A percentile compares a stretch with the other conserved stretches of the same genome.
Evolutionary conservation across 371 early-diverging fungal species (phyloP).

Genomic region (Haplosporangium sp.): DNA sequence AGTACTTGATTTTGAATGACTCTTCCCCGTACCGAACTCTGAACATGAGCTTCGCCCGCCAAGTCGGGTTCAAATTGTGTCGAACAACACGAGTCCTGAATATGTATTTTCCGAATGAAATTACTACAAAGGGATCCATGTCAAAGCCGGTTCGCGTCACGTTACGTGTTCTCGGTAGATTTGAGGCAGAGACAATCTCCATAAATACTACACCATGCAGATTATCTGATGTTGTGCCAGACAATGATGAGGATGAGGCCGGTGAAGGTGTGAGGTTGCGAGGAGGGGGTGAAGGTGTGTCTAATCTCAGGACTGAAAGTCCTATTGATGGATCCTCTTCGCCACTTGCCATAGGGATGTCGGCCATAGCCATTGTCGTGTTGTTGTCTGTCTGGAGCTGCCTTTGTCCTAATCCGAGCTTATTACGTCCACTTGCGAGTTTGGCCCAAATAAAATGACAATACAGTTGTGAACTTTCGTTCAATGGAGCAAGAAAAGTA

Average conservation of each 20-base stretch:
- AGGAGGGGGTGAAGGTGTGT: slow-evolving; percentile 43
- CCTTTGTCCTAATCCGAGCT: slow-evolving; percentile 46
- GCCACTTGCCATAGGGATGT: slow-evolving; percentile 39
- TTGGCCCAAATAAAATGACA: slow-evolving; percentile 30
- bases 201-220: slow-evolving; percentile 71
- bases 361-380: slow-evolving; percentile 27
- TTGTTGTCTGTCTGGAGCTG: slow-evolving; percentile 31
- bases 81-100: slow-evolving; percentile 76
- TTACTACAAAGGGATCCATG: slow-evolving; percentile 89
- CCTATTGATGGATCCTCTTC: slow-evolving; percentile 26
- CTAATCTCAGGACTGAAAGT: slow-evolving; percentile 21
- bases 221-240: slow-evolving; percentile 25
- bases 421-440: slow-evolving; percentile 39
- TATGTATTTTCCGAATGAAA: slow-evolving; percentile 76
- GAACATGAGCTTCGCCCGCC: slow-evolving; percentile 79
- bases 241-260: slow-evolving; percentile 37
- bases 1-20: slow-evolving; percentile 73
- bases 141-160: slow-evolving; percentile 76
- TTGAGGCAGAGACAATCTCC: slow-evolving; percentile 71
- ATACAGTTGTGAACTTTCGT: slow-evolving; percentile 13
- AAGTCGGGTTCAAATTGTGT: slow-evolving; percentile 74
- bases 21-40: slow-evolving; percentile 68
- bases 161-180: slow-evolving; percentile 71
- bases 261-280: slow-evolving; percentile 19
- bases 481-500: slow-evolving; percentile 20